Percentiles rank a stretch among this genome's conserved stretches.
Evolutionary conservation across 2,329 filamentous ascomycete species (phyloP).

Genomic region (Cladorrhinum sp.): DNA sequence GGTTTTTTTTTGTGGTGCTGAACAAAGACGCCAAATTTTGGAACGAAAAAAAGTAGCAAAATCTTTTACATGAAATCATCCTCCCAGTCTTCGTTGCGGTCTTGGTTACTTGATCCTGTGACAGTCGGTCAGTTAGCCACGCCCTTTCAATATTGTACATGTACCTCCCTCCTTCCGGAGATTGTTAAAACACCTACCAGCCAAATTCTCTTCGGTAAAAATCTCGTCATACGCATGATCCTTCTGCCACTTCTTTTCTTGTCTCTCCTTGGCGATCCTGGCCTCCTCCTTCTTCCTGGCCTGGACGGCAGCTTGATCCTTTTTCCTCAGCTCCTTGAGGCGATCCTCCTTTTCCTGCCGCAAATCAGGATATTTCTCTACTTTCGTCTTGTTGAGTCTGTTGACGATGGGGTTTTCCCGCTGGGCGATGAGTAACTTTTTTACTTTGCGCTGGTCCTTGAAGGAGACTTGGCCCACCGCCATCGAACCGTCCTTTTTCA

Average conservation of each 20-base stretch:
- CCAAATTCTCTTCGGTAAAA: constrained; percentile 79
- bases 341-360: constrained; percentile 76
- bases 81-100: constrained; percentile 71
- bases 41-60: not conserved
- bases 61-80: constrained; percentile 83
- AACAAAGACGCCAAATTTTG: not conserved
- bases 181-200: constrained; percentile 32
- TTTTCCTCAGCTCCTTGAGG: constrained; percentile 66
- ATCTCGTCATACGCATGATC: constrained; percentile 97
- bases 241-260: constrained; percentile 89
- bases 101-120: constrained; percentile 72
- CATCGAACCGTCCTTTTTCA: constrained; percentile 95
- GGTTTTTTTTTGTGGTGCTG: too few relatives aligned
- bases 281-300: constrained; percentile 73
- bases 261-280: constrained; percentile 70
- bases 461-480: constrained; percentile 92
- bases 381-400: constrained; percentile 94
- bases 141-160: not conserved
- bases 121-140: not conserved
- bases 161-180: not conserved
- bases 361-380: constrained; percentile 83
- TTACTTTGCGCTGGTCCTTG: constrained; percentile 79
- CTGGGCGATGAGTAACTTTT: constrained; percentile 72
- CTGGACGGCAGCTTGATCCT: constrained; percentile 62
- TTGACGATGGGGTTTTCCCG: constrained; percentile 92